A percentile compares a stretch with the other conserved stretches of the same genome.
phyloP scores from a whole-genome alignment of 2,329 filamentous ascomycete genomes.

The Sclerotinia spermophila region DNA sequence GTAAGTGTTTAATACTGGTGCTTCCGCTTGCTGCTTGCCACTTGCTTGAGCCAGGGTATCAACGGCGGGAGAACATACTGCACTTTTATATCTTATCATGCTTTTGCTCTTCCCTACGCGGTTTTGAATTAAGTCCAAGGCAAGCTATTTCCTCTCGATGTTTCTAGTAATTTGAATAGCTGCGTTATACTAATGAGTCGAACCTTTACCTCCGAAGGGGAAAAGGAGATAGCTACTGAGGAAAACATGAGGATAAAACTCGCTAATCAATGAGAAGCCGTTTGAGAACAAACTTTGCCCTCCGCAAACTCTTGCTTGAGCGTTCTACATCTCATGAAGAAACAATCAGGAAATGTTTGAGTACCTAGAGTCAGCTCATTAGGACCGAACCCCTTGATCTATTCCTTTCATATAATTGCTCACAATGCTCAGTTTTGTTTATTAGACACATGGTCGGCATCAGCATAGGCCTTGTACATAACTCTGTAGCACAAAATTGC shows the following conservation, averaged over 20 bases:
- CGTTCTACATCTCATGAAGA: neutral
- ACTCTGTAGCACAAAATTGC: neutral
- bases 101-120: neutral
- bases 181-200: neutral
- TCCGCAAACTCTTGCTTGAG: neutral
- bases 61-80: neutral
- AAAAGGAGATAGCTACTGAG: neutral
- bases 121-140: neutral
- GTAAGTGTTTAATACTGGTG: neutral
- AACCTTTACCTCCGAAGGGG: neutral
- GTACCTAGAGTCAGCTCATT: no score
- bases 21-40: neutral
- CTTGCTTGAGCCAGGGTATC: neutral
- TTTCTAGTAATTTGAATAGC: neutral
- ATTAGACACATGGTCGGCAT: no score
- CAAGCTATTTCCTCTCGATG: neutral
- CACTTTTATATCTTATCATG: no score
- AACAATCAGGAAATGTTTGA: neutral
- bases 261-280: neutral
- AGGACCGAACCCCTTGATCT: neutral
- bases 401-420: neutral
- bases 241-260: neutral
- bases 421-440: neutral
- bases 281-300: neutral
- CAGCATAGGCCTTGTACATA: neutral